Evolutionary conservation across 2,329 filamentous ascomycete genomes (phyloP).

Genomic region (Cryphonectria nitschkei): DNA sequence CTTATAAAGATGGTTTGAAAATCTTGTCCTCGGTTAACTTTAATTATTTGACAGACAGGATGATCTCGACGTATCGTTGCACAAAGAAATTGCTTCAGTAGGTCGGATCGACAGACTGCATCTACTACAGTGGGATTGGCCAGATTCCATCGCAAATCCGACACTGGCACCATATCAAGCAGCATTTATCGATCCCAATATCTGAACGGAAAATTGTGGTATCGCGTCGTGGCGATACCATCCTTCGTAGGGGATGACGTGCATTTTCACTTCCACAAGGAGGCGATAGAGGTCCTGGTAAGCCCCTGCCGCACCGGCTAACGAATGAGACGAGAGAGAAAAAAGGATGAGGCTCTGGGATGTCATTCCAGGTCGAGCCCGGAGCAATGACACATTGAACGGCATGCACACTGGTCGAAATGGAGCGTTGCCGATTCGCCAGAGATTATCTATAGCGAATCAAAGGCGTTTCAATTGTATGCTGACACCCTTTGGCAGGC

Average conservation of each 20-base stretch:
- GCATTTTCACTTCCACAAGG: neutral
- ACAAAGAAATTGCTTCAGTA: too few relatives aligned
- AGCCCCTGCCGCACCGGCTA: neutral
- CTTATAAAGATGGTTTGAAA: neutral
- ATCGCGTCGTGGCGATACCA: too few relatives aligned
- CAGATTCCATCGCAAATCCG: too few relatives aligned
- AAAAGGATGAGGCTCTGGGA: constrained; percentile 18
- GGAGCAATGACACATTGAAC: neutral
- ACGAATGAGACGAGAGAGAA: constrained; percentile 17
- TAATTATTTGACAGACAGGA: neutral
- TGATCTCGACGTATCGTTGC: neutral
- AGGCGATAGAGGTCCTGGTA: neutral
- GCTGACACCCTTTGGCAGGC: constrained; percentile 6
- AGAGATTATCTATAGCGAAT: constrained; percentile 21
- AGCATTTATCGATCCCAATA: too few relatives aligned
- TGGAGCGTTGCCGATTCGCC: constrained; percentile 24
- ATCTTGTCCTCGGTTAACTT: neutral
- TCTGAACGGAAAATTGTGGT: too few relatives aligned
- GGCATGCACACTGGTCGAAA: neutral
- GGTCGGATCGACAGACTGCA: too few relatives aligned
- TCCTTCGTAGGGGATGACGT: neutral
- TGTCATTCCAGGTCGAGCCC: constrained; percentile 13
- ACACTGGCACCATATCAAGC: too few relatives aligned
- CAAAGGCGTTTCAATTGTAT: constrained; percentile 16
- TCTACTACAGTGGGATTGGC: too few relatives aligned